Base-by-base conservation (phyloP, 2,329 filamentous ascomycete species). In the Plenodomus biglobosus region DNA sequence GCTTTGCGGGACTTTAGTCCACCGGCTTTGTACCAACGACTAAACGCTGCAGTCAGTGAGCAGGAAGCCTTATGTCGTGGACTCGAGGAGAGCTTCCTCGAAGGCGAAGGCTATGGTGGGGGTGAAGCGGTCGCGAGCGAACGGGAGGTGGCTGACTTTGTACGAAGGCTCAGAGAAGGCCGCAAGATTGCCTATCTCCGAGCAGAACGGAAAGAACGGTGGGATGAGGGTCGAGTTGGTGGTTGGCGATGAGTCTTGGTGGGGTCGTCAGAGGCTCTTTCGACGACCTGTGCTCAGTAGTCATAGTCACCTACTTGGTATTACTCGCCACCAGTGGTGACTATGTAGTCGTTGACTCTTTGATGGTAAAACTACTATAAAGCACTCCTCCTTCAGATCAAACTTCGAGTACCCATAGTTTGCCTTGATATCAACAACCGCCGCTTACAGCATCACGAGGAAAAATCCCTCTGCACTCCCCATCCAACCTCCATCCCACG, bases 171-270 rank as follows among this genome's bases (percentile, higher is more conserved):
- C 56, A 80, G 90, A 59, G 91, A 92, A 60, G 88, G 88, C 8
- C 88, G 86, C 67, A 87, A 88, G 60, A 76, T 87, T 48, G 86
- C 86, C 53, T 95, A 94, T 65, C 77, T 92, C 44, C 80, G 94
- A 48, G 85, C 86, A 65, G 94, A 97, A 76, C 83, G 90, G 58
- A 95, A 92, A 72, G 88, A 91, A 64, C 81, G 94, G 61, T 97
- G 94, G 94, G 94, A 97, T 69, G 92, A 97, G 73, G 91, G 92
- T 19, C 80, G 92, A 58, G 92, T 97, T 27, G 92, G 92, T 10
- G 94, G 94, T 1, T 97, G 94, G 94, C 83, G 92, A 65, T 71
- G 50, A 53, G 16, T 32, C 27, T 32, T 6, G 15, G 8, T 6
- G 15, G 8, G 11, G 27, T 8, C 8, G 13, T 11, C 27, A 10